phyloP scores from a whole-genome alignment of 495 filamentous ascomycete species.

The Acidiella bohemica region DNA sequence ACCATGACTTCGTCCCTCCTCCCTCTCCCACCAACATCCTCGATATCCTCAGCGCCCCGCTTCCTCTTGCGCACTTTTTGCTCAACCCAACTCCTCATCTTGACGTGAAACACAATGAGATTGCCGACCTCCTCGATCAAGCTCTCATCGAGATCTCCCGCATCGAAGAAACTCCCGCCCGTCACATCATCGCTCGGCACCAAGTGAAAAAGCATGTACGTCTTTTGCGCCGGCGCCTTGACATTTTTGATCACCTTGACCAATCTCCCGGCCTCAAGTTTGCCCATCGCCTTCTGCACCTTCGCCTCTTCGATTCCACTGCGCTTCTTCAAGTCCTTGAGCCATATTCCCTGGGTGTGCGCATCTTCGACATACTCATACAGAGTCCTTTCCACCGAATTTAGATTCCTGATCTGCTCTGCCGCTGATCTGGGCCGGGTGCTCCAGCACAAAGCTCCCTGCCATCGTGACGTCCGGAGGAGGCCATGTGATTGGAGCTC shows the following conservation, averaged over 20 bases:
- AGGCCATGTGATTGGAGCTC: conserved; percentile 7
- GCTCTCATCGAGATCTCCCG: conserved; percentile 70
- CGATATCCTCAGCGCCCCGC: conserved; percentile 14
- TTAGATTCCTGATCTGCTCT: neutral
- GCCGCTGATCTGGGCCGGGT: conserved; percentile 13
- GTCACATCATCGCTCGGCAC: conserved; percentile 75
- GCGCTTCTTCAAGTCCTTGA: conserved; percentile 57
- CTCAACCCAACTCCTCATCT: conserved; percentile 44
- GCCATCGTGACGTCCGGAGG: conserved; percentile 6
- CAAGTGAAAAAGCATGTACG: conserved; percentile 52
- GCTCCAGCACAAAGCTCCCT: conserved; percentile 8
- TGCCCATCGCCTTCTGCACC: conserved; percentile 61
- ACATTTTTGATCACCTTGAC: conserved; percentile 62
- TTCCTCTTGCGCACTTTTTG: conserved; percentile 13
- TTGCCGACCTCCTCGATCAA: conserved; percentile 62
- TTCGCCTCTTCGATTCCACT: conserved; percentile 37
- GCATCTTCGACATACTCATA: conserved; percentile 76
- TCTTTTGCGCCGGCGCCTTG: conserved; percentile 47
- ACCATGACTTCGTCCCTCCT: no score
- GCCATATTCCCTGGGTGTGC: conserved; percentile 75
- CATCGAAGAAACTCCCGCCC: conserved; percentile 86
- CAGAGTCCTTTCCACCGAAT: conserved; percentile 56
- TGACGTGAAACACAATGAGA: conserved; percentile 59
- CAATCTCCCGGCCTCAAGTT: conserved; percentile 67
- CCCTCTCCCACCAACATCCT: no score